phyloP scores from a whole-genome alignment of 495 filamentous ascomycete genomes.

The Hypoxylon lienhwacheense region DNA sequence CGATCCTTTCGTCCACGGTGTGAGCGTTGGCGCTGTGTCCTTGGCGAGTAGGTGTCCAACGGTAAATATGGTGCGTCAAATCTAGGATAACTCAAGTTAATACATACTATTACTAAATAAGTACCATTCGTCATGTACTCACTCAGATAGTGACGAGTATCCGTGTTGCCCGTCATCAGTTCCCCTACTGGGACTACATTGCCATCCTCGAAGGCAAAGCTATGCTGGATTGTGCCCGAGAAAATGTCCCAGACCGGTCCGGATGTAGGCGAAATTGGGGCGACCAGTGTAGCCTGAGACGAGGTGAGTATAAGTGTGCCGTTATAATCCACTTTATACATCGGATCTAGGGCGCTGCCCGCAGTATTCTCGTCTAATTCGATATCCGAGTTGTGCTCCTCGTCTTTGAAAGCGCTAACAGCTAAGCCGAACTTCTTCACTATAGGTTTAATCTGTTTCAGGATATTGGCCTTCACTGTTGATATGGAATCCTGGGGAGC shows the following conservation, averaged over 20 bases:
- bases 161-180: slow-evolving; percentile 71
- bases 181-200: slow-evolving; percentile 63
- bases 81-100: slow-evolving; percentile 52
- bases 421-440: slow-evolving; percentile 57
- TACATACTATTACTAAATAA: slow-evolving; percentile 46
- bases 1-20: slow-evolving; percentile 59
- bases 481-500: slow-evolving; percentile 60
- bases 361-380: slow-evolving; percentile 8
- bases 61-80: slow-evolving; percentile 60
- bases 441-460: slow-evolving; percentile 53
- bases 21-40: slow-evolving; percentile 55
- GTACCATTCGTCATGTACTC: slow-evolving; percentile 54
- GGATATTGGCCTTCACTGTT: slow-evolving; percentile 52
- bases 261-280: slow-evolving; percentile 61
- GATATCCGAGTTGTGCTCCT: slow-evolving; percentile 46
- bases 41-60: slow-evolving; percentile 56
- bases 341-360: slow-evolving; percentile 48
- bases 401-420: slow-evolving; percentile 50
- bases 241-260: slow-evolving; percentile 51
- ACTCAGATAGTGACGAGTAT: slow-evolving; percentile 56
- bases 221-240: slow-evolving; percentile 61
- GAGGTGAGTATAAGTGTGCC: slow-evolving; percentile 52
- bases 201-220: slow-evolving; percentile 56
- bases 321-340: slow-evolving; percentile 58
- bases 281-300: slow-evolving; percentile 48